phyloP scores from a whole-genome alignment of 495 filamentous ascomycete genomes.

The Chaetomium fimeti region DNA sequence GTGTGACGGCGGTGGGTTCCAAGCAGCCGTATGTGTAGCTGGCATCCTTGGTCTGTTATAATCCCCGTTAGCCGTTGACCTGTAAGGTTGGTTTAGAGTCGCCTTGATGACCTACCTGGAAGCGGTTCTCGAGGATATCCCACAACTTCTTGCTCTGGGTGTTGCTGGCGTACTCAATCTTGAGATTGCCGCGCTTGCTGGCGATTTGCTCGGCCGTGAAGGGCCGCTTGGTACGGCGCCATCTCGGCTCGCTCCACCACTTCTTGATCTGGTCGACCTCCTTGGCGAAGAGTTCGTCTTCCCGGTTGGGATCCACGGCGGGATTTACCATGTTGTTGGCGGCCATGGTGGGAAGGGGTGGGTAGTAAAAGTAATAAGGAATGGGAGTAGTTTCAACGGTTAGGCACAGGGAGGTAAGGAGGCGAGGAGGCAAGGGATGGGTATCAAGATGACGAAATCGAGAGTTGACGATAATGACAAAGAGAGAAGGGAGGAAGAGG shows the following conservation, averaged over 20 bases:
- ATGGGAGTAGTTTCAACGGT: not conserved
- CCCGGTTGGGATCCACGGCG: constrained; percentile 60
- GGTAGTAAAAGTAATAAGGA: not conserved
- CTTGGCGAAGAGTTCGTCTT: constrained; percentile 73
- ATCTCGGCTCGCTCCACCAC: constrained; percentile 92
- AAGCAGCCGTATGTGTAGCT: constrained; percentile 96
- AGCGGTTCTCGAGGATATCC: constrained; percentile 81
- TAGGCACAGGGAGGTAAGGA: too few species aligned
- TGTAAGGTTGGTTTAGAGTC: not conserved
- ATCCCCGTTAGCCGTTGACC: not conserved
- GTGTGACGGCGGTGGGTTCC: constrained; percentile 96
- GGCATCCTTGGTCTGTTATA: constrained; percentile 68
- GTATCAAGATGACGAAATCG: not conserved
- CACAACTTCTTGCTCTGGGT: constrained; percentile 89
- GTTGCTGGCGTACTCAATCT: constrained; percentile 89
- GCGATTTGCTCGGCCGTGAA: constrained; percentile 98
- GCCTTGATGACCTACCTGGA: constrained; percentile 55
- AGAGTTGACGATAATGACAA: not conserved
- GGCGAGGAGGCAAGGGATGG: constrained; percentile 7
- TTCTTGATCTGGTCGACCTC: constrained; percentile 85
- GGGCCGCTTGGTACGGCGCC: constrained; percentile 87
- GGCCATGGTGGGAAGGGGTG: constrained; percentile 47
- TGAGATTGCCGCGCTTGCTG: constrained; percentile 85
- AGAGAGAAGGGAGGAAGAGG: constrained; percentile 24
- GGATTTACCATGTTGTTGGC: constrained; percentile 54